phyloP scores from a whole-genome alignment of 306 rosid genomes.

The Prunus mira region DNA sequence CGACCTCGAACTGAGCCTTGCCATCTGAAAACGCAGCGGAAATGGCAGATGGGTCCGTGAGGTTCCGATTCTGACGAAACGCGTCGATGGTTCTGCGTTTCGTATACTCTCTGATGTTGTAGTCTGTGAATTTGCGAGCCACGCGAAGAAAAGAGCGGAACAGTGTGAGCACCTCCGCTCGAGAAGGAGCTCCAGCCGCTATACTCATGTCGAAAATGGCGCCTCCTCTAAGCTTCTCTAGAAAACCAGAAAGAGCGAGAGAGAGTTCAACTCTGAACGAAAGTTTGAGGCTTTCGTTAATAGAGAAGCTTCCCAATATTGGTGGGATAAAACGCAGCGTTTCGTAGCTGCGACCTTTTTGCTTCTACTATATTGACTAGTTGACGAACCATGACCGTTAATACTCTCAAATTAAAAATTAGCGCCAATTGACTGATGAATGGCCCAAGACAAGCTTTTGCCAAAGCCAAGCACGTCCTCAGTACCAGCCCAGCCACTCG shows the following conservation, averaged over 20 bases:
- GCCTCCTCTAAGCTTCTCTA: background rate
- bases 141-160: slow-evolving; percentile 47
- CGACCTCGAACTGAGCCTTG: slow-evolving; percentile 41
- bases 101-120: slow-evolving; percentile 60
- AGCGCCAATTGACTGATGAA: slow-evolving; percentile 27
- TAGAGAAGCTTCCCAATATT: background rate
- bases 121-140: slow-evolving; percentile 50
- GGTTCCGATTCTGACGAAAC: slow-evolving; percentile 41
- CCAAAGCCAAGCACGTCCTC: slow-evolving; percentile 25
- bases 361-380: too few species aligned
- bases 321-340: background rate
- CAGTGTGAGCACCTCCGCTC: slow-evolving; percentile 32
- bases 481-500: slow-evolving; percentile 29
- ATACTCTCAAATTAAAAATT: background rate
- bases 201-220: background rate
- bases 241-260: background rate
- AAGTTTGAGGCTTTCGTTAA: background rate
- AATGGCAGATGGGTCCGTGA: slow-evolving; percentile 36
- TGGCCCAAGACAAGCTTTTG: slow-evolving; percentile 27
- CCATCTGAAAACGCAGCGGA: slow-evolving; percentile 44
- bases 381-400: background rate
- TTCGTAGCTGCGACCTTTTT: too few species aligned
- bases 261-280: background rate
- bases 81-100: slow-evolving; percentile 53
- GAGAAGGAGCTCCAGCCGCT: slow-evolving; percentile 20